phyloP scores from a whole-genome alignment of 139 green algal species.

The Ettlia oleoabundans region DNA sequence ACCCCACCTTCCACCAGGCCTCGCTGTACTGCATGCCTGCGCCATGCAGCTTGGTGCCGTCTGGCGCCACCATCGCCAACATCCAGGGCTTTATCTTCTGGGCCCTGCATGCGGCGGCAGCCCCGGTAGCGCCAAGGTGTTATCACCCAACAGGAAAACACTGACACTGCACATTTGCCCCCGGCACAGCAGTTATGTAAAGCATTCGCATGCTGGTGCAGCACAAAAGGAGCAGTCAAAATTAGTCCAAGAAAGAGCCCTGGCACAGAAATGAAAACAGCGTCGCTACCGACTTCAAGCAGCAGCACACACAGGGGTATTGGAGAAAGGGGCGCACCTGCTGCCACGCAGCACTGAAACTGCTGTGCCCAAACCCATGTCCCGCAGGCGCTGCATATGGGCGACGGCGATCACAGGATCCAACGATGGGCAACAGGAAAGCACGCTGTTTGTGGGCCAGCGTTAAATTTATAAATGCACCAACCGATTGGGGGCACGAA shows the following conservation, averaged over 20 bases:
- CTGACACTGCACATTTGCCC: too few relatives aligned
- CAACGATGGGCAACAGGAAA: too few relatives aligned
- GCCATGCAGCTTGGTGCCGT: conserved; percentile 54
- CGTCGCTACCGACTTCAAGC: not conserved
- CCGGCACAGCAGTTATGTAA: too few relatives aligned
- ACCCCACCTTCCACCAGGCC: conserved; percentile 65
- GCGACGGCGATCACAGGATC: too few relatives aligned
- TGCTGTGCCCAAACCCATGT: conserved; percentile 35
- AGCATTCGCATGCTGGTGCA: too few relatives aligned
- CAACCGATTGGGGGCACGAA: too few relatives aligned
- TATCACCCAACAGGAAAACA: too few relatives aligned
- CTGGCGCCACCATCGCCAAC: conserved; percentile 30
- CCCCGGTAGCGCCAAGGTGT: too few relatives aligned
- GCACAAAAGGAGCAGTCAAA: not conserved
- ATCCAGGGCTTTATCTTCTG: conserved; percentile 56
- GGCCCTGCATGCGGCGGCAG: not conserved
- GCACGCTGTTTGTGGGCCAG: too few relatives aligned
- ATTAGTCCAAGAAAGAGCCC: not conserved
- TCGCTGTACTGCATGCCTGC: conserved; percentile 49
- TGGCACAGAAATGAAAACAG: not conserved
- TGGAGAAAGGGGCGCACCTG: not conserved
- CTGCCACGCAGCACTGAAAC: conserved; percentile 39
- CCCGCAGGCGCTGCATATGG: conserved; percentile 11
- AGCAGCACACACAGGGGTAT: not conserved
- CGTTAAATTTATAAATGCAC: too few relatives aligned